Conservation (phyloP, 805 yeast species). For the Yarrowia sp. region DNA sequence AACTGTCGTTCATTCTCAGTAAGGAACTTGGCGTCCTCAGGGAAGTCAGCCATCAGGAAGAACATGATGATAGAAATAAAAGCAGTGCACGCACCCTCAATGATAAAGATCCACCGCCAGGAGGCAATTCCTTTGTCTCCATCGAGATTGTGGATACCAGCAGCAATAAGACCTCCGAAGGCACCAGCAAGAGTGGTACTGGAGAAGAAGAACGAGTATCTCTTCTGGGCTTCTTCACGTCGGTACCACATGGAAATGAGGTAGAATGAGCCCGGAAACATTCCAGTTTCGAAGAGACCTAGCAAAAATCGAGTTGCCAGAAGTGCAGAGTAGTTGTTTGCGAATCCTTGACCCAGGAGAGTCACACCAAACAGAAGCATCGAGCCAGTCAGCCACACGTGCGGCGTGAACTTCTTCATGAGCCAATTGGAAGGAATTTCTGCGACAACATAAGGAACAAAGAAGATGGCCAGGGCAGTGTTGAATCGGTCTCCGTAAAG, state of each 20-base stretch:
- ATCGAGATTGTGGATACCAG: slow-evolving; percentile 62
- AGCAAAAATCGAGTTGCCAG: slow-evolving; percentile 68
- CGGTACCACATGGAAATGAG: slow-evolving; percentile 70
- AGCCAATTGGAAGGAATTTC: slow-evolving; percentile 72
- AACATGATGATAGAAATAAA: slow-evolving; percentile 49
- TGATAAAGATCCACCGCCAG: slow-evolving; percentile 63
- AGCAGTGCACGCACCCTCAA: slow-evolving; percentile 57
- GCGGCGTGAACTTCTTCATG: slow-evolving; percentile 67
- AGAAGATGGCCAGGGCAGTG: slow-evolving; percentile 70
- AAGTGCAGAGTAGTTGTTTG: slow-evolving; percentile 62
- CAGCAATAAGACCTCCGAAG: slow-evolving; percentile 76
- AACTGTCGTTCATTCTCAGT: slow-evolving; percentile 59
- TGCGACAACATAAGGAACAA: slow-evolving; percentile 71
- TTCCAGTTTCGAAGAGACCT: slow-evolving; percentile 75
- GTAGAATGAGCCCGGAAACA: slow-evolving; percentile 79
- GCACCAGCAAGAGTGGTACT: slow-evolving; percentile 78
- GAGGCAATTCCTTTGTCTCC: slow-evolving; percentile 55
- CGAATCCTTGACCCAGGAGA: slow-evolving; percentile 71
- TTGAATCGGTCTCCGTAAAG: slow-evolving; percentile 67
- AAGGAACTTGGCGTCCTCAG: slow-evolving; percentile 67
- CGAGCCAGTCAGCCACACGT: slow-evolving; percentile 65
- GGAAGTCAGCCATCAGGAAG: slow-evolving; percentile 71
- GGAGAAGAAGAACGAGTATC: slow-evolving; percentile 72
- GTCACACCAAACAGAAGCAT: slow-evolving; percentile 68
- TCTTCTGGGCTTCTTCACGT: slow-evolving; percentile 69